Evolutionary conservation across 768 basidiomycete species (phyloP).

Genomic region (Macrolepiota dolichaula): DNA sequence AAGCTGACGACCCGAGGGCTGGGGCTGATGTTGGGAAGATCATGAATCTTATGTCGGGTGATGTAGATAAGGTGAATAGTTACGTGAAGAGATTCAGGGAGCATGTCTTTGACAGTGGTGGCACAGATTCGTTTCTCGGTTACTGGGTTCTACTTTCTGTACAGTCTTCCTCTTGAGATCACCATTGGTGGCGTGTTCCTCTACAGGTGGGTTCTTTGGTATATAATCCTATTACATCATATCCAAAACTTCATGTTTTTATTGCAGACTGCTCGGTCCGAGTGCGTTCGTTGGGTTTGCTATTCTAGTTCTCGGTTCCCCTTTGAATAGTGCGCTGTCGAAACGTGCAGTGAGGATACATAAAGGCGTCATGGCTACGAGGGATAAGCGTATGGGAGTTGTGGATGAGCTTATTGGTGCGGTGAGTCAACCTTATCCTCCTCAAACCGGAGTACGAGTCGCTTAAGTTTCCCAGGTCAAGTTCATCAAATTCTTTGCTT

Average conservation of each 20-base stretch:
- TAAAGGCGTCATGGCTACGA: constrained; percentile 54
- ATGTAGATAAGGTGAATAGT: constrained; percentile 52
- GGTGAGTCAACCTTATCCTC: constrained; percentile 26
- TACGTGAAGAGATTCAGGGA: background rate
- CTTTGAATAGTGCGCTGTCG: constrained; percentile 66
- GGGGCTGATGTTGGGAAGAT: constrained; percentile 90
- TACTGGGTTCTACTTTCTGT: constrained; percentile 61
- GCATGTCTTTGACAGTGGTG: background rate
- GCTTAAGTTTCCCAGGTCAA: constrained; percentile 40
- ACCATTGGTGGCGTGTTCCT: constrained; percentile 69
- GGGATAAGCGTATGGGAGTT: constrained; percentile 76
- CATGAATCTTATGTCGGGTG: constrained; percentile 84
- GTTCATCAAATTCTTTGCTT: constrained; percentile 84
- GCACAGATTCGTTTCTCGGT: constrained; percentile 45
- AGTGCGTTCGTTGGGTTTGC: constrained; percentile 77
- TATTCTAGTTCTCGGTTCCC: constrained; percentile 64
- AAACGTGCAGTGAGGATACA: constrained; percentile 57
- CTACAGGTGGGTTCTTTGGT: constrained; percentile 55
- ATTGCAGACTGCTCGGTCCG: constrained; percentile 52
- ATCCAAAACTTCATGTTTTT: background rate
- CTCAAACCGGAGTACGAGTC: background rate
- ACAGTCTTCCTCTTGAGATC: constrained; percentile 78
- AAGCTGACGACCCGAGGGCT: constrained; percentile 54
- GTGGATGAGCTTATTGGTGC: constrained; percentile 75
- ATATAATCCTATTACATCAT: background rate